A percentile compares a stretch with the other conserved stretches of the same genome.
Conservation (phyloP, 2,329 filamentous ascomycete genomes). For the Neonectria neomacrospora region DNA sequence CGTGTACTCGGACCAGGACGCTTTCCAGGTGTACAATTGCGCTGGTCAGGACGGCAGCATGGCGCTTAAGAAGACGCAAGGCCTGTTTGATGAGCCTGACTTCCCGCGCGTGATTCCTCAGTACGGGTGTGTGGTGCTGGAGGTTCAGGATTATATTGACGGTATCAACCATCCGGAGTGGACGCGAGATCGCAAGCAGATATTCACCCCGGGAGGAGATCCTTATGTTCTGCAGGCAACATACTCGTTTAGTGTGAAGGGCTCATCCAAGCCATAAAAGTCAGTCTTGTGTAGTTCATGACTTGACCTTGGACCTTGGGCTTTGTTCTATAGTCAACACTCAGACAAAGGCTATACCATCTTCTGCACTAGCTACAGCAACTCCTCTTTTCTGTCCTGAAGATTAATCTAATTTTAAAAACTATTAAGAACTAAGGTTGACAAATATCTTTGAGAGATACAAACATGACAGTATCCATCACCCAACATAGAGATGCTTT, state of each 20-base stretch:
- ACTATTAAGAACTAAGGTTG: too few relatives aligned
- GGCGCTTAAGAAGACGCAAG: constrained; percentile 77
- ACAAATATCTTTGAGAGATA: too few relatives aligned
- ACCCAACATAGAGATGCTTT: too few relatives aligned
- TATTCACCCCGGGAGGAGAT: constrained; percentile 68
- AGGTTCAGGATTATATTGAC: constrained; percentile 94
- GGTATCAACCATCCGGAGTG: constrained; percentile 92
- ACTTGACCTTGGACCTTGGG: neutral
- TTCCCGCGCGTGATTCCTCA: constrained; percentile 73
- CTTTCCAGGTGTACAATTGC: constrained; percentile 90
- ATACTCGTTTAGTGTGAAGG: constrained; percentile 68
- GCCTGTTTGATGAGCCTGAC: constrained; percentile 63
- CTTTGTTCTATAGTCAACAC: neutral
- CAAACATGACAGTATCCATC: too few relatives aligned
- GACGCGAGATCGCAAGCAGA: constrained; percentile 72
- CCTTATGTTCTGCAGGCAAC: constrained; percentile 71
- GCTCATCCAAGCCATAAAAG: constrained; percentile 14
- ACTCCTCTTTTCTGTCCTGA: too few relatives aligned
- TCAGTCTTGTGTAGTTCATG: neutral
- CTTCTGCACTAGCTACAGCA: too few relatives aligned
- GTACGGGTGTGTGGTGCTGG: constrained; percentile 89
- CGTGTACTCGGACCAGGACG: constrained; percentile 84
- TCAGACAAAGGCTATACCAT: neutral
- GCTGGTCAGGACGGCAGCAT: constrained; percentile 77
- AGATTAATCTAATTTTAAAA: too few relatives aligned